A percentile compares a stretch with the other conserved stretches of the same genome.
These are phyloP conservation scores for Fraxinus greggii DNA, from an alignment of 305 asterid species.

Conservation along the genomic window DNA sequence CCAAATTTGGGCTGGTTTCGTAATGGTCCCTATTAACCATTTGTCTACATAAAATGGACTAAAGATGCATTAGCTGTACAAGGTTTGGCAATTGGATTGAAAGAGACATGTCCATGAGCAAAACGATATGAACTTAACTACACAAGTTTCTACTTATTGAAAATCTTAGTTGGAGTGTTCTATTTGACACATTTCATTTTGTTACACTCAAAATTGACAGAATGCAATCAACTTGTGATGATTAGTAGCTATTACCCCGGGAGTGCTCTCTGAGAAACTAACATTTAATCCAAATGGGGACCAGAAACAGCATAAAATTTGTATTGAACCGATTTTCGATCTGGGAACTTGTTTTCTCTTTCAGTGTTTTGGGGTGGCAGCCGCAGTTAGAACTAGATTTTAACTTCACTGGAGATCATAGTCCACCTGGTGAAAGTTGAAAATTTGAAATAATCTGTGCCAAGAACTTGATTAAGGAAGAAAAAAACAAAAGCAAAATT, in stretches of 20 bases:
- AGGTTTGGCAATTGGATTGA: slow-evolving; percentile 30
- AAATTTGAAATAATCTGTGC: background rate
- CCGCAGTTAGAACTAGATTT: background rate
- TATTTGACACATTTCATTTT: slow-evolving; percentile 33
- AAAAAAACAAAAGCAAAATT: background rate
- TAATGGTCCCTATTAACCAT: slow-evolving; percentile 28
- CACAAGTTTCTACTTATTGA: slow-evolving; percentile 13
- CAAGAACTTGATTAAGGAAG: background rate
- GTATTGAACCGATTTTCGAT: background rate
- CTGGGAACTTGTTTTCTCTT: background rate
- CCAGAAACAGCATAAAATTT: slow-evolving; percentile 16
- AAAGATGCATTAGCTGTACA: slow-evolving; percentile 12
- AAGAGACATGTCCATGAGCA: slow-evolving; percentile 62
- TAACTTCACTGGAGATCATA: background rate
- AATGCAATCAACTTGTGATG: slow-evolving; percentile 62
- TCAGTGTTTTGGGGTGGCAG: background rate
- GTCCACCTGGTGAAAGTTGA: background rate
- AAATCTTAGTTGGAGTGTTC: slow-evolving; percentile 32
- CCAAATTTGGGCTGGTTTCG: slow-evolving; percentile 11
- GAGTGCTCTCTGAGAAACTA: slow-evolving; percentile 25
- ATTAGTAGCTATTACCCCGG: slow-evolving; percentile 58
- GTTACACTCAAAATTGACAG: slow-evolving; percentile 32
- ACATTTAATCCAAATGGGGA: slow-evolving; percentile 27
- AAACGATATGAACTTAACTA: slow-evolving; percentile 57
- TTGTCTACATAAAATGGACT: slow-evolving; percentile 22